These are phyloP conservation scores for Mytilinidion resinicola DNA, from an alignment of 495 filamentous ascomycete genomes.

Conservation along the genomic window DNA sequence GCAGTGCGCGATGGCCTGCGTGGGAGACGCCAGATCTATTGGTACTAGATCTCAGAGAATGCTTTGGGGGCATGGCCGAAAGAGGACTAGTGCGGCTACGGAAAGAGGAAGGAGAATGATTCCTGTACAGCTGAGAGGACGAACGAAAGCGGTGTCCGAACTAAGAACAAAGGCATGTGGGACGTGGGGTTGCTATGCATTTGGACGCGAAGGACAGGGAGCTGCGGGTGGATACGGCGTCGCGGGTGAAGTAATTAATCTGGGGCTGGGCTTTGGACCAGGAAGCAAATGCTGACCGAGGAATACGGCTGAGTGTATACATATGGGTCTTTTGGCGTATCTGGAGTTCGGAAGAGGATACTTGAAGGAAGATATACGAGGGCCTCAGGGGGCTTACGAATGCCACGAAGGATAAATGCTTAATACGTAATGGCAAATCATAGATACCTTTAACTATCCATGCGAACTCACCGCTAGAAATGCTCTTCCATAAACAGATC, in stretches of 20 bases:
- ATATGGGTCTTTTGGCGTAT: too few species aligned
- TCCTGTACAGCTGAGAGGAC: not conserved
- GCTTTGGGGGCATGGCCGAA: slow-evolving; percentile 21
- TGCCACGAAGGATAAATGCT: too few species aligned
- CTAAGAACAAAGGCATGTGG: not conserved
- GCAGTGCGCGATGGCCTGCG: slow-evolving; percentile 28
- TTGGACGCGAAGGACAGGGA: not conserved
- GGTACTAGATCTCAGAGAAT: slow-evolving; percentile 34
- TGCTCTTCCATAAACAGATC: too few species aligned
- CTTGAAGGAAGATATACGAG: too few species aligned
- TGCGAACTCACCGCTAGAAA: not conserved
- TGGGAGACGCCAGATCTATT: slow-evolving; percentile 35
- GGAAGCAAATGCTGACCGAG: too few species aligned
- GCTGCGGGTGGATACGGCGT: not conserved
- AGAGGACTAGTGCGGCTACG: not conserved
- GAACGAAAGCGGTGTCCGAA: not conserved
- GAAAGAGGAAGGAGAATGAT: not conserved
- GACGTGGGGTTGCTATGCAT: not conserved
- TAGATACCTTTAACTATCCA: not conserved
- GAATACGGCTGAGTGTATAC: too few species aligned
- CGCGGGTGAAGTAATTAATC: not conserved
- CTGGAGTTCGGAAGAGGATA: too few species aligned
- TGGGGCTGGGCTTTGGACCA: not conserved
- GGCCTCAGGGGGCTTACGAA: too few species aligned
- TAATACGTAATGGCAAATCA: too few species aligned